Percentiles rank a stretch among this genome's conserved stretches.
These are phyloP conservation scores for Aspergillus amoenus DNA, from an alignment of 2,329 filamentous ascomycete genomes.

Conservation along the genomic window DNA sequence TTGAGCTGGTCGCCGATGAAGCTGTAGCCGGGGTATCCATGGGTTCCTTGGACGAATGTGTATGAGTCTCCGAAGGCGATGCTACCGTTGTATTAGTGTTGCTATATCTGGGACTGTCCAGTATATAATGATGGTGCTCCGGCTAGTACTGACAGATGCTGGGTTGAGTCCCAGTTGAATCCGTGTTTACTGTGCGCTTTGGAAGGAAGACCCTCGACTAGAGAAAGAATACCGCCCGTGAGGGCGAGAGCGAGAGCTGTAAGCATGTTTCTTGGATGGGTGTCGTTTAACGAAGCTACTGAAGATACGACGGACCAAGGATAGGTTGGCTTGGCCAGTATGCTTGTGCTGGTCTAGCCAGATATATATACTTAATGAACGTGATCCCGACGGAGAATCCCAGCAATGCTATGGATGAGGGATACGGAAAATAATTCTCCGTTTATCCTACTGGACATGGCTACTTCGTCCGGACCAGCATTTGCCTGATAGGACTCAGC, in stretches of 20 bases:
- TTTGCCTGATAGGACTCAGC: background rate
- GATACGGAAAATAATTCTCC: slow-evolving; percentile 21
- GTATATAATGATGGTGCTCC: too few species aligned
- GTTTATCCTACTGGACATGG: slow-evolving; percentile 13
- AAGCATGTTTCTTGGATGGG: background rate
- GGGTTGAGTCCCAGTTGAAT: slow-evolving; percentile 18
- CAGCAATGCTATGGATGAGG: background rate
- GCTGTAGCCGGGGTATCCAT: slow-evolving; percentile 52
- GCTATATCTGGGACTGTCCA: background rate
- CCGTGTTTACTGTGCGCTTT: background rate
- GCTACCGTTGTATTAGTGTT: slow-evolving; percentile 9
- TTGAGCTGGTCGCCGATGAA: slow-evolving; percentile 57
- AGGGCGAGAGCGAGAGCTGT: slow-evolving; percentile 2
- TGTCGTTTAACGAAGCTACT: background rate
- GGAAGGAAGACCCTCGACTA: slow-evolving; percentile 2
- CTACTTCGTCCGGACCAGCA: background rate
- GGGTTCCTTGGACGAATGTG: slow-evolving; percentile 53
- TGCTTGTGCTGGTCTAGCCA: background rate
- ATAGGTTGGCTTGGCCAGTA: background rate
- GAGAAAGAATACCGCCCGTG: slow-evolving; percentile 1
- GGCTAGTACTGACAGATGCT: slow-evolving; percentile 16
- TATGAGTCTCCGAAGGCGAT: slow-evolving; percentile 35
- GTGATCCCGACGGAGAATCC: slow-evolving; percentile 12
- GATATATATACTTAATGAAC: background rate
- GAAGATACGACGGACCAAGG: background rate